Evolutionary conservation across 257 asterid genomes (phyloP).

Genomic region (Gardenia jasminoides): DNA sequence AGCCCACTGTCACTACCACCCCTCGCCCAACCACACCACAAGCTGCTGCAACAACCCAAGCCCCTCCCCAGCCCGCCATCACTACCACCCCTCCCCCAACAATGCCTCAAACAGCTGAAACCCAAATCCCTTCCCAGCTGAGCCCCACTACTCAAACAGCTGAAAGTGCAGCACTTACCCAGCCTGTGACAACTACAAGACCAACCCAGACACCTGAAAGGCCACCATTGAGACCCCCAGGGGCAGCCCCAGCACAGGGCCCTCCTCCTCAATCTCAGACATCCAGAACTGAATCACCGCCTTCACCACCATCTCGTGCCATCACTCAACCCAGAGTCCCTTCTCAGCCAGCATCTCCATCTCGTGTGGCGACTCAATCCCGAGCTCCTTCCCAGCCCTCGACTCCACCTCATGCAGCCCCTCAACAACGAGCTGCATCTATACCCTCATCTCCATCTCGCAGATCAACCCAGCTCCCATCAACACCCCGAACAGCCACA

Average conservation of each 20-base stretch:
- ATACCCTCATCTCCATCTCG: conserved; percentile 33
- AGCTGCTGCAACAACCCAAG: not conserved
- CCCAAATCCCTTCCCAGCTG: not conserved
- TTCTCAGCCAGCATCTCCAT: conserved; percentile 40
- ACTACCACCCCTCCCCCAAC: conserved; percentile 16
- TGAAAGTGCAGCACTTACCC: conserved; percentile 18
- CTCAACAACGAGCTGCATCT: conserved; percentile 30
- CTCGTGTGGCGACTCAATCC: conserved; percentile 36
- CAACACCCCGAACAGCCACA: conserved; percentile 34
- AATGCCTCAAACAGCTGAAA: conserved; percentile 7
- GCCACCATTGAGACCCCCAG: conserved; percentile 32
- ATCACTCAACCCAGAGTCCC: conserved; percentile 28
- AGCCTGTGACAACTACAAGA: conserved; percentile 10
- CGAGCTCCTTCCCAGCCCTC: conserved; percentile 44
- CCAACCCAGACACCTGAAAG: conserved; percentile 22
- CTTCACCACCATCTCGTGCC: conserved; percentile 37
- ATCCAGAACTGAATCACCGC: conserved; percentile 30
- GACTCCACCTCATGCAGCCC: conserved; percentile 35
- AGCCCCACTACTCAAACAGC: conserved; percentile 8
- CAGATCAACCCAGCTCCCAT: conserved; percentile 15
- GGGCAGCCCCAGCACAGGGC: conserved; percentile 16
- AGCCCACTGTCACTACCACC: conserved; percentile 17
- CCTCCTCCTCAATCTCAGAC: conserved; percentile 19
- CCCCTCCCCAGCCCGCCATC: not conserved
- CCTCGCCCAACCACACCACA: conserved; percentile 14